Evolutionary conservation across 148 eudicot species (phyloP).

Genomic region (Camellia japonica): DNA sequence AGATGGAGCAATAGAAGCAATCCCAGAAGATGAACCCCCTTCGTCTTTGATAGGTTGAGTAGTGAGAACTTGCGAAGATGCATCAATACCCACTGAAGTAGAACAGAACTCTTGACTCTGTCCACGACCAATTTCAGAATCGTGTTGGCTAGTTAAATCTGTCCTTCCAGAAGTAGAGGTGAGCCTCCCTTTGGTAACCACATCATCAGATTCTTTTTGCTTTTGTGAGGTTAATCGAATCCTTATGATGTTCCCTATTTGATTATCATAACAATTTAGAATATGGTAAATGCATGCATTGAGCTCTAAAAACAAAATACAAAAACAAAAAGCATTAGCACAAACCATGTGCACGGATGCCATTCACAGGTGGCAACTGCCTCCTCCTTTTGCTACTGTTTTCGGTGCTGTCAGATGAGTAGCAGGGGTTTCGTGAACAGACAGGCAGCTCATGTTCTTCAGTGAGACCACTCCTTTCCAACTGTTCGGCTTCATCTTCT

Average conservation of each 20-base stretch:
- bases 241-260: slow-evolving; percentile 55
- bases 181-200: slow-evolving; percentile 10
- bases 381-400: slow-evolving; percentile 71
- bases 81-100: slow-evolving; percentile 4
- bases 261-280: neutral
- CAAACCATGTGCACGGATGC: slow-evolving; percentile 32
- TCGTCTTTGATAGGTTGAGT: neutral
- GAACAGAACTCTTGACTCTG: neutral
- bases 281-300: neutral
- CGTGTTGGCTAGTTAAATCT: neutral
- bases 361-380: slow-evolving; percentile 23
- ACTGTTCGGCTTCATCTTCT: slow-evolving; percentile 29
- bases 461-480: slow-evolving; percentile 68
- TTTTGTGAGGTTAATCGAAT: slow-evolving; percentile 44
- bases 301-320: neutral
- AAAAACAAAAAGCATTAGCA: neutral
- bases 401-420: slow-evolving; percentile 76
- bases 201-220: slow-evolving; percentile 26
- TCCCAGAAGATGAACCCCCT: slow-evolving; percentile 17
- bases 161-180: slow-evolving; percentile 25
- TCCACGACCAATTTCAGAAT: neutral
- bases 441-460: slow-evolving; percentile 65
- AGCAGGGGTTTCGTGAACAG: slow-evolving; percentile 32
- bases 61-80: neutral
- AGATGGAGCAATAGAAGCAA: neutral